Conservation (phyloP, 2,329 filamentous ascomycete genomes). For the Anisogramma anomala region DNA sequence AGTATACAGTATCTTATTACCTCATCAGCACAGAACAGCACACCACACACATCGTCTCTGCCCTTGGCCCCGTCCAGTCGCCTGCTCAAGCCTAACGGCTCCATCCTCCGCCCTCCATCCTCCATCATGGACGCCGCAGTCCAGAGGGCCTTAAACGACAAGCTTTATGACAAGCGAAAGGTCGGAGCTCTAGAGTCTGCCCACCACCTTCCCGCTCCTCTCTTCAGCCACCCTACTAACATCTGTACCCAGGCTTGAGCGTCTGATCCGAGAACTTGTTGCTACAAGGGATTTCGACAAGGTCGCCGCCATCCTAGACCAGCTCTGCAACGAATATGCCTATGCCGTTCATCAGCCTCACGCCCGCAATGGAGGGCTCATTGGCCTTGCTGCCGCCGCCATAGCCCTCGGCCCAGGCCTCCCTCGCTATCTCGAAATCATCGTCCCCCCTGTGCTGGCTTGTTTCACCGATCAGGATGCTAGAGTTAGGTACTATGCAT, state of each 20-base stretch:
- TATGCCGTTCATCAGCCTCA: slow-evolving; percentile 96
- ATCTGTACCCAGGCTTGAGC: slow-evolving; percentile 58
- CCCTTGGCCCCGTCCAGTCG: neutral
- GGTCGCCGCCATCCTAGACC: slow-evolving; percentile 81
- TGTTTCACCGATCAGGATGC: slow-evolving; percentile 99
- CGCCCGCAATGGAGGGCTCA: slow-evolving; percentile 89
- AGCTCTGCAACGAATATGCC: slow-evolving; percentile 94
- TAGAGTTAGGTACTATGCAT: slow-evolving; percentile 92
- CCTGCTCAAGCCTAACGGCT: neutral
- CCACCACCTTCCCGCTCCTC: neutral
- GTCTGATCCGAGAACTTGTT: slow-evolving; percentile 75
- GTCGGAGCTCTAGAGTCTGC: slow-evolving; percentile 88
- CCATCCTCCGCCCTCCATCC: neutral
- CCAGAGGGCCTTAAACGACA: slow-evolving; percentile 87
- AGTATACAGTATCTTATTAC: neutral
- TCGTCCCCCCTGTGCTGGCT: slow-evolving; percentile 89
- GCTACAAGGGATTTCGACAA: slow-evolving; percentile 63
- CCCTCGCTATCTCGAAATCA: slow-evolving; percentile 80
- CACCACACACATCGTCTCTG: neutral
- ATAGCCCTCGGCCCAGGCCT: slow-evolving; percentile 90
- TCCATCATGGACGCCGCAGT: slow-evolving; percentile 71
- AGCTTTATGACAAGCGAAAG: slow-evolving; percentile 97
- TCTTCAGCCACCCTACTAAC: no score
- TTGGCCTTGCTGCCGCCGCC: slow-evolving; percentile 86
- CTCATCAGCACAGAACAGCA: no score